Base-by-base conservation (phyloP, 805 yeast species). In the Metahyphopichia silvanorum region DNA sequence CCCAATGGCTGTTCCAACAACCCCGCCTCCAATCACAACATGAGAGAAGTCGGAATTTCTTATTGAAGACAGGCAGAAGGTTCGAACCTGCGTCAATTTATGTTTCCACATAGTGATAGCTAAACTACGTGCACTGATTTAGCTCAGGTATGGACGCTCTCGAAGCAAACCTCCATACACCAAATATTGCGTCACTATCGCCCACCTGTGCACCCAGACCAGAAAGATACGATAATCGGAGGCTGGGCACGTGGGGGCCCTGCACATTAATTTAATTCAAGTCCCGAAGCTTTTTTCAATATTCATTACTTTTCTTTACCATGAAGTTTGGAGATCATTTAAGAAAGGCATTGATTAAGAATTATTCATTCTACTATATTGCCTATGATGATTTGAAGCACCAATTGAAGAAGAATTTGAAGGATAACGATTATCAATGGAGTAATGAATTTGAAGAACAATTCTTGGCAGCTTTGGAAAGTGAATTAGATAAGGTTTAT, bases 321-420 rank as follows among this genome's bases (percentile, higher is more conserved):
- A 93, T 93, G 97, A 91, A 89, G 74, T 93, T 93, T 52, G 98
- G 98, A 20, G 96, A 89, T 59, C 95, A 87, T 51, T 74, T 91
- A 48, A 80, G 86, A 56, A 81, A 85, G 46, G 85, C 96, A 34
- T 79, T 91, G 42, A 89, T 89, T 60, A 83, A 86, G 59, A 93
- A 87, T 60, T 89, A 89, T 63, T 77, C 82, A 45, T 87, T 83
- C 66, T 93, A 93, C 63, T 93, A 93, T 58, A 81, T 91, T 47
- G 75, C 87, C 32, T 91, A 91, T 53, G 97, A 91, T 63, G 95
- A 86, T 54, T 72, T 91, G 55, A 91, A 91, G 63, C 78, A 82
- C 45, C 82, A 79, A 43, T 65, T 93, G 52, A 83, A 86, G 51
- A 77, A 78, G 42, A 82, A 82, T 15, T 63, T 85, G 37, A 72